A percentile compares a stretch with the other conserved stretches of the same genome.
phyloP scores from a whole-genome alignment of 2,329 filamentous ascomycete species.

The Coniosporium tulheliwenetii region DNA sequence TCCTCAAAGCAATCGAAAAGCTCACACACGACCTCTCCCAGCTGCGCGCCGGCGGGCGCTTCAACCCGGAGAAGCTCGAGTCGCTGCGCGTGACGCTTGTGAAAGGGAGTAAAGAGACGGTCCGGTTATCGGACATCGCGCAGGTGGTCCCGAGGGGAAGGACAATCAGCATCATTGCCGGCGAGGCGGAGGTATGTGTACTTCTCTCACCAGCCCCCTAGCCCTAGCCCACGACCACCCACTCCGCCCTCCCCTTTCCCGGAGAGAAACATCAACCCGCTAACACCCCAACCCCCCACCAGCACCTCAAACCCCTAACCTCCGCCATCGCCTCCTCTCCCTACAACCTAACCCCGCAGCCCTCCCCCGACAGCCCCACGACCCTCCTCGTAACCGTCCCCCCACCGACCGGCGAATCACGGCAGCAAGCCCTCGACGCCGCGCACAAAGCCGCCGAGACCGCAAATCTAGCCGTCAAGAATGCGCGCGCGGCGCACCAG shows the following conservation, averaged over 20 bases:
- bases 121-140: slow-evolving; percentile 45
- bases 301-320: slow-evolving; percentile 40
- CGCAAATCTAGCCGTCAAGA: slow-evolving; percentile 24
- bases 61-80: slow-evolving; percentile 48
- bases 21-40: slow-evolving; percentile 47
- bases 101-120: slow-evolving; percentile 33
- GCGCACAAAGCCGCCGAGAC: slow-evolving; percentile 26
- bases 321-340: slow-evolving; percentile 37
- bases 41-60: slow-evolving; percentile 43
- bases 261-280: slow-evolving; percentile 1
- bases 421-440: slow-evolving; percentile 21
- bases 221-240: no score
- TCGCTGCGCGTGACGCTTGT: slow-evolving; percentile 41
- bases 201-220: no score
- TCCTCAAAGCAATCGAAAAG: slow-evolving; percentile 37
- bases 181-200: slow-evolving; percentile 44
- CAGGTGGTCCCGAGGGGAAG: slow-evolving; percentile 52
- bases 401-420: slow-evolving; percentile 40
- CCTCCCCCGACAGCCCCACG: slow-evolving; percentile 31
- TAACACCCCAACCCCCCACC: slow-evolving; percentile 1
- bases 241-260: no score
- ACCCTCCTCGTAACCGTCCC: slow-evolving; percentile 39
- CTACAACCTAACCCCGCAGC: slow-evolving; percentile 32
- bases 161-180: slow-evolving; percentile 44
- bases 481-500: slow-evolving; percentile 30